A percentile compares a stretch with the other conserved stretches of the same genome.
Evolutionary conservation across 2,329 filamentous ascomycete species (phyloP).

Genomic region (Apiospora kogelbergensis): DNA sequence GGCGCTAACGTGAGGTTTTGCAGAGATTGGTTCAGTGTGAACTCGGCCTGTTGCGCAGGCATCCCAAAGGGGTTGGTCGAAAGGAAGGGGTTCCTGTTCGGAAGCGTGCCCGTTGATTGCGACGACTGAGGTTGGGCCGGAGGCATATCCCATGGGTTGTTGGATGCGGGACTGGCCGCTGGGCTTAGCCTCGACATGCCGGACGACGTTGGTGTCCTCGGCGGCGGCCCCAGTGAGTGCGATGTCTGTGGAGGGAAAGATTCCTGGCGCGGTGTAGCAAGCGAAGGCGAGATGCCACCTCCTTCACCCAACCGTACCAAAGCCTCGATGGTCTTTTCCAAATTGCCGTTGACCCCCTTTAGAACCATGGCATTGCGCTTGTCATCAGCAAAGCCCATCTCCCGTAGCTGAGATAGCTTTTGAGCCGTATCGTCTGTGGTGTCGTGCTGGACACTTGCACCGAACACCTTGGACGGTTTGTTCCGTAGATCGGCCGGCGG

Average conservation of each 20-base stretch:
- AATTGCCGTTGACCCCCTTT: slow-evolving; percentile 78
- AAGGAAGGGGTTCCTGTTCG: slow-evolving; percentile 57
- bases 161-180: slow-evolving; percentile 38
- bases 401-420: slow-evolving; percentile 74
- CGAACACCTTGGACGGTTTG: slow-evolving; percentile 70
- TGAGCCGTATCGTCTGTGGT: slow-evolving; percentile 64
- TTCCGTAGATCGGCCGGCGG: slow-evolving; percentile 42
- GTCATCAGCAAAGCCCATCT: slow-evolving; percentile 90
- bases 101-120: slow-evolving; percentile 63
- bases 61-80: slow-evolving; percentile 71
- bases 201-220: slow-evolving; percentile 30
- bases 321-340: slow-evolving; percentile 84
- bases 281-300: slow-evolving; percentile 42
- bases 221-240: slow-evolving; percentile 54
- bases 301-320: slow-evolving; percentile 81
- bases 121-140: slow-evolving; percentile 59
- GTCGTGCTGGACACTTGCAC: slow-evolving; percentile 61
- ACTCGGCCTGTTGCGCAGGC: slow-evolving; percentile 42
- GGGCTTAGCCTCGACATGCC: slow-evolving; percentile 30
- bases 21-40: slow-evolving; percentile 65
- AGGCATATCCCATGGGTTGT: slow-evolving; percentile 67
- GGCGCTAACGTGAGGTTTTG: slow-evolving; percentile 70
- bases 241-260: slow-evolving; percentile 39
- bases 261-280: slow-evolving; percentile 45
- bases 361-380: slow-evolving; percentile 79